Evolutionary conservation across 176 grass and related monocot genomes (phyloP).

Genomic region (Zizania latifolia): DNA sequence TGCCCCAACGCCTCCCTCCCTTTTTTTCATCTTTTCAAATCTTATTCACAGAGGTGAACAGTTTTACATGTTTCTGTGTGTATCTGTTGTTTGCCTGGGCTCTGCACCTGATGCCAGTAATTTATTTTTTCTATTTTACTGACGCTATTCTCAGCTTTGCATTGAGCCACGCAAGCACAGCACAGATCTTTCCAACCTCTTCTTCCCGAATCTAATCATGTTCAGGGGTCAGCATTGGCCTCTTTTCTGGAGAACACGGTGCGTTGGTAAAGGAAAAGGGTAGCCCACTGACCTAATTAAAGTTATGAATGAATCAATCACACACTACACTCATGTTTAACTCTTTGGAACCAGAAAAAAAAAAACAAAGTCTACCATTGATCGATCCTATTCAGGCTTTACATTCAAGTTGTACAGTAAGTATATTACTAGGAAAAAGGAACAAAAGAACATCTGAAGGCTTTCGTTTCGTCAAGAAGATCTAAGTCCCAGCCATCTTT

Average conservation of each 20-base stretch:
- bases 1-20: neutral
- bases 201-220: conserved; percentile 2
- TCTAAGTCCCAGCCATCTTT: neutral
- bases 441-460: neutral
- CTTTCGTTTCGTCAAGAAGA: neutral
- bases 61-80: conserved; percentile 12
- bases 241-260: neutral
- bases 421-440: neutral
- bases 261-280: neutral
- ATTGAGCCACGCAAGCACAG: neutral
- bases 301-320: neutral
- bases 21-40: conserved; percentile 12
- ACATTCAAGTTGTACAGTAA: neutral
- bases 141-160: neutral
- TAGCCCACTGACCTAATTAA: neutral
- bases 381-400: neutral
- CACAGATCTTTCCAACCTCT: neutral
- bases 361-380: neutral
- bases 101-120: conserved; percentile 3
- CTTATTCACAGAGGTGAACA: neutral
- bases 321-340: neutral
- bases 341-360: neutral
- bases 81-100: conserved; percentile 11
- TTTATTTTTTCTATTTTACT: neutral
- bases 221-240: conserved; percentile 20